These are phyloP conservation scores for Echeveria elegans DNA, from an alignment of 164 flowering plant species.

Conservation along the genomic window DNA sequence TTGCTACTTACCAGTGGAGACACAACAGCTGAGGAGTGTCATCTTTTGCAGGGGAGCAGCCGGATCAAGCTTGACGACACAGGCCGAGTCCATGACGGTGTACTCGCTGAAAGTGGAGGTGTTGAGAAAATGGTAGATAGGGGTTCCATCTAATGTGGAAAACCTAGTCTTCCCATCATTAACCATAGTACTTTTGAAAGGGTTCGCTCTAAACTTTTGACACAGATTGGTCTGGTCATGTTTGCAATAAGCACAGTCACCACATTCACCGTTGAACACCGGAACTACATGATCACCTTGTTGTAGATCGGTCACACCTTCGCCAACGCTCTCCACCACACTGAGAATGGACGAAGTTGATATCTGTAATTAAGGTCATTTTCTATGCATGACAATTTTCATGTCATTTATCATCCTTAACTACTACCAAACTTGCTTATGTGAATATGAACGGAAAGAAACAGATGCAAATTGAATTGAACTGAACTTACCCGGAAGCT, in stretches of 20 bases:
- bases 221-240: slow-evolving; percentile 45
- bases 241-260: slow-evolving; percentile 36
- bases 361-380: background rate
- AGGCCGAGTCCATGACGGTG: slow-evolving; percentile 53
- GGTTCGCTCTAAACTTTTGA: slow-evolving; percentile 35
- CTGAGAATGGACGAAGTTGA: slow-evolving; percentile 15
- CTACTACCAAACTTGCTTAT: background rate
- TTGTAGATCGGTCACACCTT: slow-evolving; percentile 42
- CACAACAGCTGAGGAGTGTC: slow-evolving; percentile 54
- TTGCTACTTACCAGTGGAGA: slow-evolving; percentile 45
- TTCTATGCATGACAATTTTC: slow-evolving; percentile 2
- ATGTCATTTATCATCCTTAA: background rate
- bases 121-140: slow-evolving; percentile 63
- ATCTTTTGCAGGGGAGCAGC: slow-evolving; percentile 36
- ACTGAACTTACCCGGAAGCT: slow-evolving; percentile 54
- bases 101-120: slow-evolving; percentile 66
- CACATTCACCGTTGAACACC: slow-evolving; percentile 60
- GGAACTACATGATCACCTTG: slow-evolving; percentile 67
- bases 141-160: slow-evolving; percentile 31
- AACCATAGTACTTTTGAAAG: slow-evolving; percentile 36
- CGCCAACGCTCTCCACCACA: slow-evolving; percentile 60
- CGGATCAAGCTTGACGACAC: slow-evolving; percentile 45
- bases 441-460: background rate
- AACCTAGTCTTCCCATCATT: slow-evolving; percentile 55
- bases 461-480: background rate